Percentiles rank a stretch among this genome's conserved stretches.
Conservation (phyloP, 805 yeast genomes). For the Yamadazyma nakazawae region DNA sequence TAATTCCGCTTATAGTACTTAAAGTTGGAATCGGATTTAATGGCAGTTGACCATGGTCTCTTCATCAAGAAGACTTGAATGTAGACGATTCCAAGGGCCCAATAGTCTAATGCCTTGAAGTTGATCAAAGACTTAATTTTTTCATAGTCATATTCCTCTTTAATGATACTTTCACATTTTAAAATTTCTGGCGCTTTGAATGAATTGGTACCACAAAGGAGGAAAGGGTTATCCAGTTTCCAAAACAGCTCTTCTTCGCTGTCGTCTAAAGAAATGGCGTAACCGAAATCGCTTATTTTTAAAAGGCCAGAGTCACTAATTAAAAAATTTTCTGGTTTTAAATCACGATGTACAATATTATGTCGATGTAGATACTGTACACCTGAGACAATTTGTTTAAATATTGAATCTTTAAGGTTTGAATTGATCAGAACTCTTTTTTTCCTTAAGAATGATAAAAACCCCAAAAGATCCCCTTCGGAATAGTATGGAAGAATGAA, state of each 20-base stretch:
- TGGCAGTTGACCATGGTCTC: constrained; percentile 48
- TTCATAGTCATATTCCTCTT: constrained; percentile 7
- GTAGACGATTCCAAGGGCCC: constrained; percentile 53
- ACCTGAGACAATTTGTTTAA: constrained; percentile 44
- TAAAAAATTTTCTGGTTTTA: constrained; percentile 54
- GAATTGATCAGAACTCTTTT: constrained; percentile 26
- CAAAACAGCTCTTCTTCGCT: constrained; percentile 17
- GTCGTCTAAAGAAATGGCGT: constrained; percentile 35
- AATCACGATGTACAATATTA: constrained; percentile 47
- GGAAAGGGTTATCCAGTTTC: constrained; percentile 9
- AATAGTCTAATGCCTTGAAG: constrained; percentile 34
- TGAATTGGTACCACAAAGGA: constrained; percentile 47
- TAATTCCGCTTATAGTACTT: constrained; percentile 24
- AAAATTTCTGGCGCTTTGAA: constrained; percentile 56
- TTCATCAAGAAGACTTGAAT: constrained; percentile 42
- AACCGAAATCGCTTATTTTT: constrained; percentile 51
- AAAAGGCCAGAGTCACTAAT: constrained; percentile 44
- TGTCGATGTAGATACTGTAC: constrained; percentile 43
- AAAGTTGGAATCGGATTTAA: constrained; percentile 19
- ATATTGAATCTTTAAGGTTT: constrained; percentile 43
- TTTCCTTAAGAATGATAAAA: constrained; percentile 38
- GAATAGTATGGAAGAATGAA: constrained; percentile 42
- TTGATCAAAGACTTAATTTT: constrained; percentile 9
- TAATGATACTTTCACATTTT: constrained; percentile 18
- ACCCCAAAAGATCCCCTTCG: constrained; percentile 47